A percentile compares a stretch with the other conserved stretches of the same genome.
Evolutionary conservation across 495 filamentous ascomycete genomes (phyloP).

Genomic region (Neurospora hispaniola): DNA sequence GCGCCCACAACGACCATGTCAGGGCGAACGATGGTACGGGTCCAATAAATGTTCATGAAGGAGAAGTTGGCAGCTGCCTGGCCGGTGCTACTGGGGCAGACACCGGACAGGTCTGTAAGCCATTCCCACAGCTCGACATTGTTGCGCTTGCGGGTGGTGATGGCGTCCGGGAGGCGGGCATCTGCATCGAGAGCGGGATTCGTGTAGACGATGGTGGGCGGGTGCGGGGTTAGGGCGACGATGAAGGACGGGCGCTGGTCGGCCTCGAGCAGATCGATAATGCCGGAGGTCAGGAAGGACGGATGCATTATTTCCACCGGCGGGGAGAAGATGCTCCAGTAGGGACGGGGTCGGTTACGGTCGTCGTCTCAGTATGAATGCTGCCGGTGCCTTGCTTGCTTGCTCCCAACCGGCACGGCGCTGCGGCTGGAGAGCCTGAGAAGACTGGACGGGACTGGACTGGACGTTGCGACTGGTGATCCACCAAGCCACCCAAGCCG

Average conservation of each 20-base stretch:
- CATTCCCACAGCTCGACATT: slow-evolving; percentile 23
- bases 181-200: slow-evolving; percentile 20
- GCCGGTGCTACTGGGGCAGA: neutral
- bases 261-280: slow-evolving; percentile 28
- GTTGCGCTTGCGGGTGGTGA: slow-evolving; percentile 10
- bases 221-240: slow-evolving; percentile 18
- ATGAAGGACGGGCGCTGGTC: slow-evolving; percentile 34
- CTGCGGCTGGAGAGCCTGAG: neutral
- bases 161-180: slow-evolving; percentile 10
- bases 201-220: slow-evolving; percentile 23
- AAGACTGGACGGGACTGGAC: neutral
- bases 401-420: neutral
- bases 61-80: slow-evolving; percentile 14
- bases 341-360: neutral
- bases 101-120: slow-evolving; percentile 10
- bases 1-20: slow-evolving; percentile 32
- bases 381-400: neutral
- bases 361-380: neutral
- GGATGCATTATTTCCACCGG: slow-evolving; percentile 12
- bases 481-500: neutral
- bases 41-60: slow-evolving; percentile 27
- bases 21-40: slow-evolving; percentile 22
- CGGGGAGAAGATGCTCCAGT: neutral
- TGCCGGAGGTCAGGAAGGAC: slow-evolving; percentile 17
- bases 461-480: neutral